Conservation (phyloP, 2,329 filamentous ascomycete genomes). For the Cladosporium velox region DNA sequence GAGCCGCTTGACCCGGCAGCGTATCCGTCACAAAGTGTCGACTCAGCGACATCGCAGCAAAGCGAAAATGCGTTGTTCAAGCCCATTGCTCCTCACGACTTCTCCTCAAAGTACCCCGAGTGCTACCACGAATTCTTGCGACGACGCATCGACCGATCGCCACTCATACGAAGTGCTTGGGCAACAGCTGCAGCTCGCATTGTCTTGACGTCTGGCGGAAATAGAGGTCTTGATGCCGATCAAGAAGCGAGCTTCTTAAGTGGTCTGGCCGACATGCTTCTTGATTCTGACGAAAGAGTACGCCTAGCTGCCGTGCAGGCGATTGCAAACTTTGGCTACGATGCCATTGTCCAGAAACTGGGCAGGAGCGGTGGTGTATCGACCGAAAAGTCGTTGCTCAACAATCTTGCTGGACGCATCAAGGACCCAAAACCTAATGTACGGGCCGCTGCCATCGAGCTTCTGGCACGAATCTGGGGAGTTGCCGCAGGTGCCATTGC, state of each 20-base stretch:
- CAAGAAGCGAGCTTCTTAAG: conserved; percentile 77
- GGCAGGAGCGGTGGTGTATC: conserved; percentile 73
- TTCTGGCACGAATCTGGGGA: conserved; percentile 88
- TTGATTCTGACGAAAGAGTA: conserved; percentile 88
- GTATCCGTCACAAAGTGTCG: conserved; percentile 71
- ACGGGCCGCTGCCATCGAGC: conserved; percentile 80
- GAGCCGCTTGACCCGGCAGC: conserved; percentile 75
- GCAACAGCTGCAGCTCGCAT: conserved; percentile 81
- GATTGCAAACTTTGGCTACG: conserved; percentile 77
- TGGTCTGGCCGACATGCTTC: conserved; percentile 75
- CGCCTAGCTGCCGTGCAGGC: conserved; percentile 85
- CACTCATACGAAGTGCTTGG: conserved; percentile 82
- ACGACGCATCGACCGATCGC: conserved; percentile 82
- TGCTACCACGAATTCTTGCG: conserved; percentile 84
- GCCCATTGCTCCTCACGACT: conserved; percentile 84
- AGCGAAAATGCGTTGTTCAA: conserved; percentile 68
- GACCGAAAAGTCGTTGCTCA: conserved; percentile 75
- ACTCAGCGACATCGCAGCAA: conserved; percentile 45
- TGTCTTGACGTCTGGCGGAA: conserved; percentile 85
- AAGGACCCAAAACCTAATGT: conserved; percentile 82
- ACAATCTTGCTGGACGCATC: conserved; percentile 80
- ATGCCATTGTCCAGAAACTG: conserved; percentile 78
- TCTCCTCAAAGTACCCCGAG: conserved; percentile 75
- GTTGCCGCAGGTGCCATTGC: conserved; percentile 86
- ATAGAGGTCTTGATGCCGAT: conserved; percentile 79